Evolutionary conservation across 208 protist genomes (phyloP).

Genomic region (Trypanosoma brucei): DNA sequence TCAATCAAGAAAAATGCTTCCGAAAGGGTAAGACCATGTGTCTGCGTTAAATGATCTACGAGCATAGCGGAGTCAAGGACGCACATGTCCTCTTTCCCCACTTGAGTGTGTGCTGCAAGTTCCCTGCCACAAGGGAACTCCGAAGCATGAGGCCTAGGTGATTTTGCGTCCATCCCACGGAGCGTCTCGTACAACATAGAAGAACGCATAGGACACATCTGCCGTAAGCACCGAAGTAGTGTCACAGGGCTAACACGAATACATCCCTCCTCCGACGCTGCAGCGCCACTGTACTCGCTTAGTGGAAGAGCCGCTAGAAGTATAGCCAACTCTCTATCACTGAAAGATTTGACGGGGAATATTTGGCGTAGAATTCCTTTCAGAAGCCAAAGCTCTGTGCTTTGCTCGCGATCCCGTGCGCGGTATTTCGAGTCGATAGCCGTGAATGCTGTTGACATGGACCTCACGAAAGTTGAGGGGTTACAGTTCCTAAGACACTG

Average conservation of each 20-base stretch:
- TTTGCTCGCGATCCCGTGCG: slow-evolving; percentile 8
- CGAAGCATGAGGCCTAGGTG: slow-evolving; percentile 7
- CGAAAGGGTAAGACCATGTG: slow-evolving; percentile 26
- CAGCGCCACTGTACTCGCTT: slow-evolving; percentile 23
- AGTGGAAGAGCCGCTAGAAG: slow-evolving; percentile 43
- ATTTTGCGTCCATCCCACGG: slow-evolving; percentile 4
- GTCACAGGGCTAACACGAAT: slow-evolving; percentile 16
- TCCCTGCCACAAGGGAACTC: slow-evolving; percentile 13
- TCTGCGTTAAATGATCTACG: slow-evolving; percentile 18
- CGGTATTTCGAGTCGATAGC: slow-evolving; percentile 26
- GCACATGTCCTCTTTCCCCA: slow-evolving; percentile 2
- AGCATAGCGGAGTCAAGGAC: slow-evolving; percentile 11
- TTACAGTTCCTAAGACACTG: slow-evolving; percentile 30
- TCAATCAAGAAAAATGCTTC: slow-evolving; percentile 40
- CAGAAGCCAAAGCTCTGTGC: slow-evolving; percentile 16
- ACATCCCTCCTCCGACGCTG: background rate
- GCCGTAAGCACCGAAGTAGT: slow-evolving; percentile 13
- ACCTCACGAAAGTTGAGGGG: slow-evolving; percentile 5
- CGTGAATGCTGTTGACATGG: slow-evolving; percentile 20
- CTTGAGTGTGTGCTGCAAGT: background rate
- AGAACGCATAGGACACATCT: slow-evolving; percentile 11
- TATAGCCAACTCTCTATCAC: slow-evolving; percentile 48
- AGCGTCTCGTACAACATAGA: slow-evolving; percentile 9
- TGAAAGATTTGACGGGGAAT: slow-evolving; percentile 33
- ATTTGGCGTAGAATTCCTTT: slow-evolving; percentile 31